Percentiles rank a stretch among this genome's conserved stretches.
Evolutionary conservation across 2,329 filamentous ascomycete species (phyloP).

Genomic region (Hymenoscyphus fraxineus): DNA sequence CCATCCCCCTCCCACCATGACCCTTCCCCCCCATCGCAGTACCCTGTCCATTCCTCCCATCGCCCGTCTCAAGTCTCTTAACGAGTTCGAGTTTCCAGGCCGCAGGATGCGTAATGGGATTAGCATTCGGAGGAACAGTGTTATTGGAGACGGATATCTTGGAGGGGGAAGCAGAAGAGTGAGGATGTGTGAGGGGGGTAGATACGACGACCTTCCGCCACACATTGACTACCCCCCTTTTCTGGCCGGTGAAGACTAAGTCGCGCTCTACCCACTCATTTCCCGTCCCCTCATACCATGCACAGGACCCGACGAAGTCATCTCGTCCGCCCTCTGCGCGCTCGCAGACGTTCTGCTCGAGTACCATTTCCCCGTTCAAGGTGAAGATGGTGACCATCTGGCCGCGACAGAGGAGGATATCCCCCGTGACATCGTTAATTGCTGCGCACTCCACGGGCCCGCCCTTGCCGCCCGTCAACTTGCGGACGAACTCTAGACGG

Average conservation of each 20-base stretch:
- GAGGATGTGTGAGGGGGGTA: too few species aligned
- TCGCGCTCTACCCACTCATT: conserved; percentile 90
- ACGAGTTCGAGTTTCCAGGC: conserved; percentile 75
- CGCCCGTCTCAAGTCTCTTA: conserved; percentile 76
- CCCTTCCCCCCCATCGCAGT: conserved; percentile 36
- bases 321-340: conserved; percentile 46
- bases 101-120: too few species aligned
- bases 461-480: conserved; percentile 55
- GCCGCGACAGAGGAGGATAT: conserved; percentile 80
- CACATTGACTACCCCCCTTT: conserved; percentile 76
- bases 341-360: conserved; percentile 78
- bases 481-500: conserved; percentile 78
- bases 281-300: conserved; percentile 89
- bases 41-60: conserved; percentile 47
- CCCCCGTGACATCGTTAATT: conserved; percentile 87
- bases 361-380: conserved; percentile 77
- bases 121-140: too few species aligned
- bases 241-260: conserved; percentile 85
- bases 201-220: conserved; percentile 52
- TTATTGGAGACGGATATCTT: too few species aligned
- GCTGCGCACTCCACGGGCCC: conserved; percentile 62
- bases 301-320: conserved; percentile 75
- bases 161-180: too few species aligned
- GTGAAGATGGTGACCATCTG: conserved; percentile 75
- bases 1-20: conserved; percentile 36